These are phyloP conservation scores for Citrus unshiu DNA, from an alignment of 345 rosid species.

Conservation along the genomic window DNA sequence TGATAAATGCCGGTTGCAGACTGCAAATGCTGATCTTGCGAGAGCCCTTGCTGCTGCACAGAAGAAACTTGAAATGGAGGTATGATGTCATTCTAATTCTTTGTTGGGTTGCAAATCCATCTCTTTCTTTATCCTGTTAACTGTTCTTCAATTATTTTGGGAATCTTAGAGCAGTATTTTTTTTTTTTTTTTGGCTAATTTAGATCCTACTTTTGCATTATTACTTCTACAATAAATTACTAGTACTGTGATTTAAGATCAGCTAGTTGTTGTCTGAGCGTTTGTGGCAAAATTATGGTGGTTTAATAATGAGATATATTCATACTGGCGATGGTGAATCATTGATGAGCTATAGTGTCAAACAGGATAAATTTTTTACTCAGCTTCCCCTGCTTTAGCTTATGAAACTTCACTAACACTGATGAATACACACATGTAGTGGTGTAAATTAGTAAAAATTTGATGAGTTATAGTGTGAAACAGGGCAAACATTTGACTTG, in stretches of 20 bases:
- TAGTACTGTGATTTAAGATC: neutral
- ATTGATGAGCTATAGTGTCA: neutral
- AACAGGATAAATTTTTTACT: neutral
- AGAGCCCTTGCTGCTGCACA: constrained; percentile 74
- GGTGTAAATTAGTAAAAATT: no score
- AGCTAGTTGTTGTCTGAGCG: neutral
- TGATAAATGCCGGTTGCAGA: constrained; percentile 51
- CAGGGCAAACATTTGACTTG: no score
- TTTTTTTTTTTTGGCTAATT: neutral
- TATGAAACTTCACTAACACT: neutral
- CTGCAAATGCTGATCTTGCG: constrained; percentile 83
- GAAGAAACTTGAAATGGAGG: constrained; percentile 88
- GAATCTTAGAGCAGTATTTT: neutral
- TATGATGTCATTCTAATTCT: constrained; percentile 31
- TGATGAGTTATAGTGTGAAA: no score
- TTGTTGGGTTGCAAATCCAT: constrained; percentile 1
- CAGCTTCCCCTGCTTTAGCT: neutral
- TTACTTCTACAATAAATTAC: neutral
- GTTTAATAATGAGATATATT: neutral
- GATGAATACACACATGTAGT: neutral
- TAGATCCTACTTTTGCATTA: neutral
- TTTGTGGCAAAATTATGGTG: neutral
- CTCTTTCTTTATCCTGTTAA: constrained; percentile 4
- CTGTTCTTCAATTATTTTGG: neutral
- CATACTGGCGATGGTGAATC: neutral